Conservation (phyloP, 176 grass and related monocot genomes). For the Eremochloa ophiuroides region DNA sequence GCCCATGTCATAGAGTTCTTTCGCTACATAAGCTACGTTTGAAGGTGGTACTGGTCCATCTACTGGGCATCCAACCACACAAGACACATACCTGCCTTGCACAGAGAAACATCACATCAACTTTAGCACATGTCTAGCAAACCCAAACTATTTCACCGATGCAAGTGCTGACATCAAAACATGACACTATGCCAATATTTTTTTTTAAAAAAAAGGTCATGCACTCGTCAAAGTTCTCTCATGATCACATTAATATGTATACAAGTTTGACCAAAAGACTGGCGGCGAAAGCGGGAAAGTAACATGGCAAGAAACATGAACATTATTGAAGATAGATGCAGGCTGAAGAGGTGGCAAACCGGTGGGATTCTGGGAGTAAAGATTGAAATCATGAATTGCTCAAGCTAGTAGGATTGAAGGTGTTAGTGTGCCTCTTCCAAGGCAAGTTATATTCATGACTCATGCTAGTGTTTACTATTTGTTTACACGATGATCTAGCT, state of each 20-base stretch:
- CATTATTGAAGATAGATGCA: not conserved
- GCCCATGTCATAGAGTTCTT: conserved; percentile 94
- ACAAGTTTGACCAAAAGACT: not conserved
- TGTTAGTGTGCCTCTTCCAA: not conserved
- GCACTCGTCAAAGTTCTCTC: not conserved
- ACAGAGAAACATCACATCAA: conserved; percentile 19
- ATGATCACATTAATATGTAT: not conserved
- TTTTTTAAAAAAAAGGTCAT: not conserved
- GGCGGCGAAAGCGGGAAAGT: not conserved
- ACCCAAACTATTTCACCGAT: not conserved
- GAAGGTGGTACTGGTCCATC: conserved; percentile 73
- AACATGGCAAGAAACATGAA: not conserved
- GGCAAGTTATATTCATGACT: not conserved
- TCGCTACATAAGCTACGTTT: conserved; percentile 82
- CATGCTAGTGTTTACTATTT: not conserved
- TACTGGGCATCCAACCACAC: conserved; percentile 83
- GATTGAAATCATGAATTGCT: not conserved
- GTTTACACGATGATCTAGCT: not conserved
- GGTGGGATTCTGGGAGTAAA: not conserved
- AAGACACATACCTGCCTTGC: conserved; percentile 66
- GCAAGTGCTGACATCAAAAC: not conserved
- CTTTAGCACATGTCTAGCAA: not conserved
- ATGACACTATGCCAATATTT: not conserved
- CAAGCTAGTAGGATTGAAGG: not conserved
- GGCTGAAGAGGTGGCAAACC: not conserved